Evolutionary conservation across 2,329 filamentous ascomycete genomes (phyloP).

Genomic region (Xylariomycetidae sp.): DNA sequence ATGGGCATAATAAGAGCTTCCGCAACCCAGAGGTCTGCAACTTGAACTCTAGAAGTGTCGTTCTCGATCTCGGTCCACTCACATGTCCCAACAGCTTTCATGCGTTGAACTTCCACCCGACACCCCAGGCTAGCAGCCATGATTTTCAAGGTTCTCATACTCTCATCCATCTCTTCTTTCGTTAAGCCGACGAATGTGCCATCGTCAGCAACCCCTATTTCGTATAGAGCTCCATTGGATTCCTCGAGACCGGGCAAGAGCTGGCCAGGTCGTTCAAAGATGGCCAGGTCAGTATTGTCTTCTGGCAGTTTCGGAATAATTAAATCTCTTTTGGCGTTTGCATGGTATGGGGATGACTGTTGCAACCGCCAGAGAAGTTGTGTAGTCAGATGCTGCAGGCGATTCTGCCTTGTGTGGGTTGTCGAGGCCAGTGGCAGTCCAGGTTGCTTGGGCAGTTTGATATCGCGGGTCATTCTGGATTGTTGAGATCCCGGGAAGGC

Average conservation of each 20-base stretch:
- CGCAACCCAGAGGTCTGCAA: slow-evolving; percentile 72
- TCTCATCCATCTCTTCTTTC: slow-evolving; percentile 89
- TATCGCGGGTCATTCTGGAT: slow-evolving; percentile 21
- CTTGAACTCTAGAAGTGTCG: slow-evolving; percentile 20
- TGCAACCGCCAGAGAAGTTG: slow-evolving; percentile 93
- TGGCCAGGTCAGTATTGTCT: slow-evolving; percentile 42
- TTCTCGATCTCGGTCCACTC: slow-evolving; percentile 58
- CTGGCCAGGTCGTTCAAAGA: slow-evolving; percentile 46
- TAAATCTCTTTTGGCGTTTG: slow-evolving; percentile 69
- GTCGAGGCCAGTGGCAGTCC: slow-evolving; percentile 34
- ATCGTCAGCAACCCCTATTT: slow-evolving; percentile 94
- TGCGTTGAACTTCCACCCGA: slow-evolving; percentile 72
- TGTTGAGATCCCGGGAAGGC: slow-evolving; percentile 27
- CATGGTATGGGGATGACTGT: slow-evolving; percentile 89
- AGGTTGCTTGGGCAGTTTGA: slow-evolving; percentile 22
- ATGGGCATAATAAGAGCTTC: slow-evolving; percentile 85
- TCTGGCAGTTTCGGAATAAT: slow-evolving; percentile 74
- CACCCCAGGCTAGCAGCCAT: slow-evolving; percentile 95
- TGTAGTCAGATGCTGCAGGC: slow-evolving; percentile 87
- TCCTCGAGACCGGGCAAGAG: slow-evolving; percentile 80
- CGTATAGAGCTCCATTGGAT: slow-evolving; percentile 88
- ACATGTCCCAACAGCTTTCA: slow-evolving; percentile 80
- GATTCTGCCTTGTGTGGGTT: slow-evolving; percentile 70
- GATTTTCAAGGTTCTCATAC: slow-evolving; percentile 73
- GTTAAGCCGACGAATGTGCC: slow-evolving; percentile 85